Base-by-base conservation (phyloP, 2,329 filamentous ascomycete genomes). In the Ophiostoma montium region DNA sequence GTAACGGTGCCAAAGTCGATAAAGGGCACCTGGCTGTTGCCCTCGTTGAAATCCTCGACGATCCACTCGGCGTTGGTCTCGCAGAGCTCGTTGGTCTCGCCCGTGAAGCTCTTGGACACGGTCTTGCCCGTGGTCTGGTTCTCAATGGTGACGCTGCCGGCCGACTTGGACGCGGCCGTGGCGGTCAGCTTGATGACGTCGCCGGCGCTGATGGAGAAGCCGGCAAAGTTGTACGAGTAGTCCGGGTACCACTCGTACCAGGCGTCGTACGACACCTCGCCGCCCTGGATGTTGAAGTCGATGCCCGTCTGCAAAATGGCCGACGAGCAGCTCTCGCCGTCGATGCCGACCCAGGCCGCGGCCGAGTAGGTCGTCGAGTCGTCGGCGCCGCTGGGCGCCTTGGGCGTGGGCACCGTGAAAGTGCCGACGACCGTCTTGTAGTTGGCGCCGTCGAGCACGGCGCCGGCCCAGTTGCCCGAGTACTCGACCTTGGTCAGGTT, bases 81-180 rank as follows among this genome's bases (percentile, higher is more conserved):
- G 50, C 60, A 62, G 18, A 63, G 57, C 31, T 56, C 51, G 36
- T 32, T 44, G 10, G 27, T 15, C 47, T 74, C 72, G 7, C 63
- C 67, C 15, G 23, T 16, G 18, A 52, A 55, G 12, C 33, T 46
- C 61, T 80, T 70, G 15, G 66, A 68, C 27, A 74, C 74, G 5
- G 57, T 67, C 56, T 70, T 59, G 30, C 73, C 74, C 4, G 66
- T 75, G 16, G 47, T 43, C 30, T 56, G 54, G 52, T 57, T 56
- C 32, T 51, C 52, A 18, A 62, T 49, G 21, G 51, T 45, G 13
- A 62, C 50, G 15, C 50, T 51, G 45, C 50, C 61, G 6, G 48
- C 47, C 5, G 52, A 54, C 19, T 59, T 68, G 19, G 65, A 68
- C 3, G 58, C 67, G 5, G 63, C 68, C 9, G 61, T 58, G 36